These are phyloP conservation scores for Medicago arabica DNA, from an alignment of 306 rosid genomes.

Conservation along the genomic window DNA sequence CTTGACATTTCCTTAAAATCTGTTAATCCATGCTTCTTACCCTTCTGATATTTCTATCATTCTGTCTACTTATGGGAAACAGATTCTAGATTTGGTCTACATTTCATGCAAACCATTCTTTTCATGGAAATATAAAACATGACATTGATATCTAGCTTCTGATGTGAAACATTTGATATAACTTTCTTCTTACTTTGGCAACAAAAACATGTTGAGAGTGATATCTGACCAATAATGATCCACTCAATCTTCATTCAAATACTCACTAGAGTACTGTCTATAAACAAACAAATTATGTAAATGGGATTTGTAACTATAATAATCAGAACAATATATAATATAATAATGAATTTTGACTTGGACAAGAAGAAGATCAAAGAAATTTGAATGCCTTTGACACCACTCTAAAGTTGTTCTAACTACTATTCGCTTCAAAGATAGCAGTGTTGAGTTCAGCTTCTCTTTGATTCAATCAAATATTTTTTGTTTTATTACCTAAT, in stretches of 20 bases:
- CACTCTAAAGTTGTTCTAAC: constrained; percentile 71
- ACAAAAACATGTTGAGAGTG: constrained; percentile 17
- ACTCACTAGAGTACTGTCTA: no score
- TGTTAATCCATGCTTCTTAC: no score
- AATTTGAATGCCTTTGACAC: constrained; percentile 67
- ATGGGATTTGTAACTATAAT: no score
- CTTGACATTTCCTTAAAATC: no score
- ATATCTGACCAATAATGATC: background rate
- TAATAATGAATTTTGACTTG: constrained; percentile 42
- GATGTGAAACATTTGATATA: background rate
- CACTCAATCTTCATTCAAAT: no score
- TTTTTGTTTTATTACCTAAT: constrained; percentile 25
- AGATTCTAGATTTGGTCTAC: background rate
- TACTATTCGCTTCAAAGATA: constrained; percentile 43
- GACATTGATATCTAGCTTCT: background rate
- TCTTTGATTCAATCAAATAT: constrained; percentile 16
- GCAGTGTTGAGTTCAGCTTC: constrained; percentile 34
- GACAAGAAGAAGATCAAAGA: constrained; percentile 51
- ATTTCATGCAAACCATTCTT: background rate
- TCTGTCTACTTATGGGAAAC: background rate
- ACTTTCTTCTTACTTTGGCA: constrained; percentile 10
- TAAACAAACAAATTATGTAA: no score
- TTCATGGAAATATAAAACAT: background rate
- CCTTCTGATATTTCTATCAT: background rate
- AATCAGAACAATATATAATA: background rate